A percentile compares a stretch with the other conserved stretches of the same genome.
Conservation (phyloP, 148 eudicot genomes). For the Cornus suecica region DNA sequence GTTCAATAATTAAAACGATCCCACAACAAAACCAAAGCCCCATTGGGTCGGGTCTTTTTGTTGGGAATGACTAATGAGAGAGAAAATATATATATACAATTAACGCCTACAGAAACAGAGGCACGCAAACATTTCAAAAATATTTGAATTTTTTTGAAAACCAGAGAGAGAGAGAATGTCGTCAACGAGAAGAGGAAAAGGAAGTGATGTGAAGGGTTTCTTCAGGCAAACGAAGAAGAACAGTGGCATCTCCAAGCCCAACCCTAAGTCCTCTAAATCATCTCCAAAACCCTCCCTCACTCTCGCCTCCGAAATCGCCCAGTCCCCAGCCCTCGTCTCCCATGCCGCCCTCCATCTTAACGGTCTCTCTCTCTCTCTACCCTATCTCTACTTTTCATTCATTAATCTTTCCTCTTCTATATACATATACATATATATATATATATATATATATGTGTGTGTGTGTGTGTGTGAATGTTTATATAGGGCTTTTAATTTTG, state of each 20-base stretch:
- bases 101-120: too few species aligned
- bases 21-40: too few species aligned
- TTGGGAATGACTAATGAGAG: too few species aligned
- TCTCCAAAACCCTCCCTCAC: slow-evolving; percentile 38
- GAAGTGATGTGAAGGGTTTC: slow-evolving; percentile 43
- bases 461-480: not conserved
- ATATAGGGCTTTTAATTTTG: not conserved
- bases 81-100: too few species aligned
- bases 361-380: slow-evolving; percentile 22
- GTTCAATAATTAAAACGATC: too few species aligned
- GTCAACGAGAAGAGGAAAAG: slow-evolving; percentile 13
- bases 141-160: slow-evolving; percentile 9
- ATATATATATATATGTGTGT: too few species aligned
- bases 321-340: slow-evolving; percentile 37
- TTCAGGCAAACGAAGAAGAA: slow-evolving; percentile 51
- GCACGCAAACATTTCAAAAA: too few species aligned
- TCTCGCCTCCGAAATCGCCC: slow-evolving; percentile 27
- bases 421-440: not conserved
- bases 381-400: not conserved
- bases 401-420: not conserved
- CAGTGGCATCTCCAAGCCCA: slow-evolving; percentile 13
- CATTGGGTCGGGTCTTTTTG: too few species aligned
- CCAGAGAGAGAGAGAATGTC: slow-evolving; percentile 9
- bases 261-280: not conserved
- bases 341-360: slow-evolving; percentile 40